Evolutionary conservation across 139 green algal genomes (phyloP).

Genomic region (Haematococcus sp.): DNA sequence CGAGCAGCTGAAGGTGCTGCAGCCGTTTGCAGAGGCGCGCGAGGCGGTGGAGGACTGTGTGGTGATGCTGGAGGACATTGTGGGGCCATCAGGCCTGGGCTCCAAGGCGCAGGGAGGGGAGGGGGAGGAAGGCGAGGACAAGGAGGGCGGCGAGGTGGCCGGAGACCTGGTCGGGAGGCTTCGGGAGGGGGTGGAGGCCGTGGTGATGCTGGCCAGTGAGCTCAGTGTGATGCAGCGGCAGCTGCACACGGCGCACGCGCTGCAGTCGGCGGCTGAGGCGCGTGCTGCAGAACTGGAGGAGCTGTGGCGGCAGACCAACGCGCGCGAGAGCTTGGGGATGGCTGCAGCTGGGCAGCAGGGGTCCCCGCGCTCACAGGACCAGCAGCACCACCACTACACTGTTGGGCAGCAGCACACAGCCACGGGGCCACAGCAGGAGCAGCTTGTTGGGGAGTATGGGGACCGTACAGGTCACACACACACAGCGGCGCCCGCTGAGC

Average conservation of each 20-base stretch:
- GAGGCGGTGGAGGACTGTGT: constrained; percentile 19
- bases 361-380: too few relatives aligned
- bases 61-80: constrained; percentile 9
- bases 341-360: too few relatives aligned
- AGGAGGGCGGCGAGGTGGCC: neutral
- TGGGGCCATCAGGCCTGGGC: constrained; percentile 4
- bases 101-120: neutral
- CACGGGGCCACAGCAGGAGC: neutral
- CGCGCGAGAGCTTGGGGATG: neutral
- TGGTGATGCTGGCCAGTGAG: constrained; percentile 49
- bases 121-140: neutral
- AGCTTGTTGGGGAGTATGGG: neutral
- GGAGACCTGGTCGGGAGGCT: neutral
- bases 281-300: constrained; percentile 20
- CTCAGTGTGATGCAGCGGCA: constrained; percentile 30
- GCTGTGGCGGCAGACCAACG: neutral
- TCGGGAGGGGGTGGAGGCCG: constrained; percentile 41
- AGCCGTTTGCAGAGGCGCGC: constrained; percentile 2
- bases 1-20: neutral
- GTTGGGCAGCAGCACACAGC: neutral
- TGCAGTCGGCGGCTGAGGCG: constrained; percentile 8
- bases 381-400: neutral
- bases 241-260: constrained; percentile 9
- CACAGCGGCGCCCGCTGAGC: neutral
- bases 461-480: too few relatives aligned